Percentiles rank a stretch among this genome's conserved stretches.
These are phyloP conservation scores for Komagataella populi DNA, from an alignment of 805 yeast genomes.

Conservation along the genomic window DNA sequence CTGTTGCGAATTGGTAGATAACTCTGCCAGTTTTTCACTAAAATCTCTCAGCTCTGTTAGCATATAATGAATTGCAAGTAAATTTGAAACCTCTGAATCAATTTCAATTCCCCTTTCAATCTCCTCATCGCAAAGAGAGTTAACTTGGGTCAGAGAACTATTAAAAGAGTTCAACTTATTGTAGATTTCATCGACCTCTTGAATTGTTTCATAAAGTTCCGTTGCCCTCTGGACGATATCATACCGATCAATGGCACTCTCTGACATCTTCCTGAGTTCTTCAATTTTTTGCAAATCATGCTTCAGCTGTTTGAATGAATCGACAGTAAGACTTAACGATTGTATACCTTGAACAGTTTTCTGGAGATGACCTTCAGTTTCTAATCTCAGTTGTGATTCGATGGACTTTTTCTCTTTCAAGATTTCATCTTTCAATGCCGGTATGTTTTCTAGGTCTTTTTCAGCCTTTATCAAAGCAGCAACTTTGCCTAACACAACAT, in stretches of 20 bases:
- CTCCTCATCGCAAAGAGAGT: conserved; percentile 36
- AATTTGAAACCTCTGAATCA: conserved; percentile 34
- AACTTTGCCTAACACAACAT: neutral
- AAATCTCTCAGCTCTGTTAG: conserved; percentile 65
- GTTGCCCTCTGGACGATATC: conserved; percentile 58
- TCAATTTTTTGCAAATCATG: conserved; percentile 29
- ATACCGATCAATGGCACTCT: conserved; percentile 49
- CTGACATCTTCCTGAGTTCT: conserved; percentile 38
- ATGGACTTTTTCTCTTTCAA: conserved; percentile 59
- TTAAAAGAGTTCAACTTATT: conserved; percentile 46
- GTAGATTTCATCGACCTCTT: conserved; percentile 52
- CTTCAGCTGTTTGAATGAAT: conserved; percentile 36
- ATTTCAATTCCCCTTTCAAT: conserved; percentile 26
- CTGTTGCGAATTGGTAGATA: conserved; percentile 30
- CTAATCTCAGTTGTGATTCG: conserved; percentile 61
- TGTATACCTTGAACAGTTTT: conserved; percentile 32
- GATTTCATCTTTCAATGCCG: conserved; percentile 38
- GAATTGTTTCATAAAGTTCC: conserved; percentile 55
- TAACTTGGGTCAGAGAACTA: conserved; percentile 33
- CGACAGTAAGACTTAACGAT: conserved; percentile 22
- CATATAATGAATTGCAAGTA: conserved; percentile 56
- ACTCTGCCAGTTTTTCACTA: conserved; percentile 54
- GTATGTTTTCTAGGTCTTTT: conserved; percentile 40
- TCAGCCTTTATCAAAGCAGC: conserved; percentile 5
- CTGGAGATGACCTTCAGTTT: conserved; percentile 52